Evolutionary conservation across 768 basidiomycete genomes (phyloP), one percentile per base, ranked within the genome.

Genomic region (Calocybe gangraenosa): DNA sequence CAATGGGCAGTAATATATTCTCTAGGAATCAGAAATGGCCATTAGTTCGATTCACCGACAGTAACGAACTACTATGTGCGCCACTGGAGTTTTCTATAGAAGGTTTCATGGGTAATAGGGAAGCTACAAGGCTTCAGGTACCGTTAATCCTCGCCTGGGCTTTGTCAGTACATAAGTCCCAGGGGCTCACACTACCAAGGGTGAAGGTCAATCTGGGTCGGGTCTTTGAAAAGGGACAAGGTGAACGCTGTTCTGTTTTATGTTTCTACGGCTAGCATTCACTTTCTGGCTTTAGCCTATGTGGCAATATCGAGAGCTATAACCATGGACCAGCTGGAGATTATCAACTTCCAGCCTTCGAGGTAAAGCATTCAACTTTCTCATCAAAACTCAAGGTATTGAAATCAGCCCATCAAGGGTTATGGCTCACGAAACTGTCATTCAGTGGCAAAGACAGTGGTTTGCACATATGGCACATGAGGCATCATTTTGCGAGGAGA

Each of bases 151-250:
- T 92, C 14, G 82, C 91, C 0, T 93, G 89, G 90, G 89, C 89
- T 0, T 66, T 92, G 62, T 82, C 82, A 11, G 82, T 93, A 33
- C 92, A 94, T 65, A 93, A 93, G 58, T 84, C 84, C 2, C 92
- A 95, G 61, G 92, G 92, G 0, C 90, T 92, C 63, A 92, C 89
- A 0, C 66, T 95, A 35, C 73, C 81, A 36, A 71, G 86, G 38
- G 87, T 92, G 48, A 87, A 84, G 51, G 82, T 92, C 13, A 81
- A 93, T 57, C 73, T 94, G 20, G 60, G 67, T 48, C 73, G 76
- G 33, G 84, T 79, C 1, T 95, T 95, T 65, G 92, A 87, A 60
- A 83, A 78, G 47, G 85, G 85, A 0, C 82, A 89, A 78, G 85
- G 83, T 79, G 46, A 28, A 63, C 50, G 9, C 25, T 6, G 25